Evolutionary conservation across 371 early-diverging fungal genomes (phyloP).

Genomic region (Capillidium heterosporum): DNA sequence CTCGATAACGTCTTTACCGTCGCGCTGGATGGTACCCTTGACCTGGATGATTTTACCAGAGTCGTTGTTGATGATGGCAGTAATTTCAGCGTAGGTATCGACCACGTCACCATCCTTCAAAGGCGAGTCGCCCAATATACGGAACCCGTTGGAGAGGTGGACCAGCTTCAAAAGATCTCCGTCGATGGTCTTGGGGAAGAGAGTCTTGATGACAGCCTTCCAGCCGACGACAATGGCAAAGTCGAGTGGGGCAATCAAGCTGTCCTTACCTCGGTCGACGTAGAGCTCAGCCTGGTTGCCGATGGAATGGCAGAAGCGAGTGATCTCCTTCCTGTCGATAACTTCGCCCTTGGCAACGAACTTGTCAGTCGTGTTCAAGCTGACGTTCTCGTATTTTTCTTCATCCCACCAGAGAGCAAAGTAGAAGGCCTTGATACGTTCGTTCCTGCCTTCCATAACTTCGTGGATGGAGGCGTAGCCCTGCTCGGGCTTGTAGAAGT

Average conservation of each 20-base stretch:
- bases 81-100: conserved; percentile 52
- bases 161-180: conserved; percentile 84
- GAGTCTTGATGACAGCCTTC: conserved; percentile 83
- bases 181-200: conserved; percentile 85
- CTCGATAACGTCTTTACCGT: conserved; percentile 46
- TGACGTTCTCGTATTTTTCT: conserved; percentile 23
- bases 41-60: conserved; percentile 85
- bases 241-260: conserved; percentile 75
- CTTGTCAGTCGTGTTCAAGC: conserved; percentile 31
- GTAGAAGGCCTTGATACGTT: conserved; percentile 86
- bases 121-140: conserved; percentile 59
- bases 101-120: conserved; percentile 72
- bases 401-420: conserved; percentile 68
- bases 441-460: conserved; percentile 81
- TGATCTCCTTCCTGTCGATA: conserved; percentile 40
- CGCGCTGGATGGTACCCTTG: conserved; percentile 48
- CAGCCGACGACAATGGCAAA: conserved; percentile 89
- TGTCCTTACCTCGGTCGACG: conserved; percentile 38
- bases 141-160: conserved; percentile 87
- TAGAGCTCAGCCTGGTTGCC: conserved; percentile 84
- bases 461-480: conserved; percentile 81
- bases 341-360: conserved; percentile 42
- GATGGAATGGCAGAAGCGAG: conserved; percentile 71
- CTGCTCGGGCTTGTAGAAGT: conserved; percentile 60
- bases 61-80: conserved; percentile 64